A percentile compares a stretch with the other conserved stretches of the same genome.
Conservation (phyloP, 2,329 filamentous ascomycete species). For the Fusarium concolor region DNA sequence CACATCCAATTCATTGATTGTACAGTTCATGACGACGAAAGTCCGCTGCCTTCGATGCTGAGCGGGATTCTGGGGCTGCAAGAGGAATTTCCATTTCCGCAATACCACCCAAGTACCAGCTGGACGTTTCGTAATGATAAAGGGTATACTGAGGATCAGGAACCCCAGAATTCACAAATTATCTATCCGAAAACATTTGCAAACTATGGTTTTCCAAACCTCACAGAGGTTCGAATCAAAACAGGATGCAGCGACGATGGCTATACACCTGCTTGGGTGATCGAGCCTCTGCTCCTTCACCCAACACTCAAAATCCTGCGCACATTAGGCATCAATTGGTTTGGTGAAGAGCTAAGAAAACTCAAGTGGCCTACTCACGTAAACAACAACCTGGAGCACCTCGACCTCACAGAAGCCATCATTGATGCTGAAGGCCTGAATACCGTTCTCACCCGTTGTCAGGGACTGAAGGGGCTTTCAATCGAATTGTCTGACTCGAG, state of each 20-base stretch:
- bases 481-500: background rate
- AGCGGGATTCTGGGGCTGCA: background rate
- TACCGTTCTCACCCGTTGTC: constrained; percentile 8
- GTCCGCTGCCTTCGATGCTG: background rate
- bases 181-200: background rate
- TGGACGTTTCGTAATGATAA: background rate
- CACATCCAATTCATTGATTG: background rate
- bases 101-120: background rate
- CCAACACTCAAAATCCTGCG: background rate
- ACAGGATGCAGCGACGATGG: accelerated
- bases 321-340: background rate
- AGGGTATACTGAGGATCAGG: background rate
- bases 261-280: background rate
- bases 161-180: background rate
- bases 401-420: background rate
- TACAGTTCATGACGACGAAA: accelerated
- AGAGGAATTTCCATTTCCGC: background rate
- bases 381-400: background rate
- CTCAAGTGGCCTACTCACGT: background rate
- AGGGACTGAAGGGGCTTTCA: background rate
- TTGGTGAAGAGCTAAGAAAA: background rate
- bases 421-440: background rate
- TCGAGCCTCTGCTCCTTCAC: background rate
- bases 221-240: constrained; percentile 12
- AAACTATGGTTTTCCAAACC: background rate